phyloP scores from a whole-genome alignment of 2,329 filamentous ascomycete species.

The Penicillium fuscoglaucum region DNA sequence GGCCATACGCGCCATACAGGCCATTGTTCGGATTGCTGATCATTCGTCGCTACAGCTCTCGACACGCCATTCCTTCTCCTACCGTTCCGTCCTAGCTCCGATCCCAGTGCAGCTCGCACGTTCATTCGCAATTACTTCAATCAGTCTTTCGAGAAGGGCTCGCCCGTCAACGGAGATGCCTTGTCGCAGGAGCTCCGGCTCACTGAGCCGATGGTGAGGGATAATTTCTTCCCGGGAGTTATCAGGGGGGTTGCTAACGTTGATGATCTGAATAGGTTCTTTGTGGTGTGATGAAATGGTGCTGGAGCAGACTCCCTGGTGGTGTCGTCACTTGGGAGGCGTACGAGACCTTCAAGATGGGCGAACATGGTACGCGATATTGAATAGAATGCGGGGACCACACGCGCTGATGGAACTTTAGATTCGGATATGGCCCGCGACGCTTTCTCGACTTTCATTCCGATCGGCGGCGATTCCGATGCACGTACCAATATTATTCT shows the following conservation, averaged over 20 bases:
- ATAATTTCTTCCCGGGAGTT: neutral
- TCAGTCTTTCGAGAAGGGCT: constrained; percentile 59
- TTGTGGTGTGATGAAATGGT: constrained; percentile 95
- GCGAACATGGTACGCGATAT: constrained; percentile 71
- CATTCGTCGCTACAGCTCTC: constrained; percentile 60
- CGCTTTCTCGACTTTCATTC: constrained; percentile 95
- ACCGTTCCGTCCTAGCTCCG: constrained; percentile 89
- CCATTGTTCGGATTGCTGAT: constrained; percentile 35
- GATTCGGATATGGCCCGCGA: constrained; percentile 90
- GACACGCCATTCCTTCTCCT: constrained; percentile 90
- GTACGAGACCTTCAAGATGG: constrained; percentile 92
- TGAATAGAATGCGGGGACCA: constrained; percentile 5
- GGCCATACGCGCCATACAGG: constrained; percentile 16
- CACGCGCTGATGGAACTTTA: constrained; percentile 43
- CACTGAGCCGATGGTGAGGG: constrained; percentile 84
- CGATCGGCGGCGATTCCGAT: constrained; percentile 84
- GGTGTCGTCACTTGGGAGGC: constrained; percentile 96
- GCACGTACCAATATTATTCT: constrained; percentile 86
- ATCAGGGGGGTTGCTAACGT: neutral
- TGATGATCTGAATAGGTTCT: constrained; percentile 64
- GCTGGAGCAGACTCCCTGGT: constrained; percentile 87
- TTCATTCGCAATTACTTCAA: constrained; percentile 94
- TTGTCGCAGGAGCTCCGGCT: constrained; percentile 85
- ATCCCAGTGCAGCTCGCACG: constrained; percentile 85
- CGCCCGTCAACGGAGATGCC: constrained; percentile 62